Evolutionary conservation across 2,329 filamentous ascomycete genomes (phyloP), one percentile per base, ranked within the genome.

Genomic region (Xylaria polymorpha): DNA sequence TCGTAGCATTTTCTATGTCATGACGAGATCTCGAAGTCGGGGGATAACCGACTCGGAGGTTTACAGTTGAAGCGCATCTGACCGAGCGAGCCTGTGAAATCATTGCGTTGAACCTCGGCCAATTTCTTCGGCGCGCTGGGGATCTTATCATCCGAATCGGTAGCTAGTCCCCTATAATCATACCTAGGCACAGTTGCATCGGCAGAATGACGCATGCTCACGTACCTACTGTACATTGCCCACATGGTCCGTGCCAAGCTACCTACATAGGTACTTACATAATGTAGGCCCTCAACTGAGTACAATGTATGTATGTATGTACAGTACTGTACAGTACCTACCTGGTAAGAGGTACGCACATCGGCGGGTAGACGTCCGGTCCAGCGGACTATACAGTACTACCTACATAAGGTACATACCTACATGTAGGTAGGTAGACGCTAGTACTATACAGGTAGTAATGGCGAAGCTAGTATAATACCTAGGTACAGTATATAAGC

Each of bases 71-170:
- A 18, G 51, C 58, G 58, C 67, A 62, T 70, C 59, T 61, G 64
- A 50, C 68, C 61, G 62, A 69, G 48, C 51, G 61, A 72, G 61
- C 68, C 65, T 68, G 66, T 72, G 71, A 69, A 68, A 72, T 70
- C 68, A 66, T 66, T 62, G 60, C 56, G 32, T 75, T 74, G 73
- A 69, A 78, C 76, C 76, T 78, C 76, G 76, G 76, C 72, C 76
- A 76, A 74, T 74, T 67, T 68, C 55, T 62, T 53, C 39, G 62
- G 59, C 48, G n/a, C 37, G 15, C 58, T 58, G 59, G 48, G 56
- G 48, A 25, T 25, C 39, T 51, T 62, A 25, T 44, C 58, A 56
- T 61, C 39, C 57, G 32, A 62, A 57, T 71, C 72, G 73, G 74
- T 72, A 74, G 51, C 59, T 15, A 20, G 50, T 53, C 25, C 29